Conservation (phyloP, 2,329 filamentous ascomycete genomes). For the Cercospora sp. region DNA sequence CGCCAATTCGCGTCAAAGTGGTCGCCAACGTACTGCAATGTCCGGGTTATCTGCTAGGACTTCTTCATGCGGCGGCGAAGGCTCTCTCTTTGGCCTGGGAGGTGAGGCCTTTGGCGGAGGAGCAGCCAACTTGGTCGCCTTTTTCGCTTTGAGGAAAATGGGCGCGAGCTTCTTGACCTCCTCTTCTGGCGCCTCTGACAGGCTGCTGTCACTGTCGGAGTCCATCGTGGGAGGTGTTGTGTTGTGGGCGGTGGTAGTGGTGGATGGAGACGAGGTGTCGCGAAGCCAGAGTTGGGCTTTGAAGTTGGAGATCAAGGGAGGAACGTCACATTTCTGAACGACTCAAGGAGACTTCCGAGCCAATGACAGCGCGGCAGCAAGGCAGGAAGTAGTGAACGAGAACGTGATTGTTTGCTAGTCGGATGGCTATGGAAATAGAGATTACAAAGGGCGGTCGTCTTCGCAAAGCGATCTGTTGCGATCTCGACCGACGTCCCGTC, state of each 20-base stretch:
- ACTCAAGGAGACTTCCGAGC: constrained; percentile 11
- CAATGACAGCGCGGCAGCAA: constrained; percentile 23
- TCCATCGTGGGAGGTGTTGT: constrained; percentile 43
- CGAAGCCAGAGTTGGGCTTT: constrained; percentile 15
- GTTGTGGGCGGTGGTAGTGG: constrained; percentile 33
- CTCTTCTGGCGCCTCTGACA: constrained; percentile 61
- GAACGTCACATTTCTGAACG: constrained; percentile 24
- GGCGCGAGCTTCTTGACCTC: constrained; percentile 46
- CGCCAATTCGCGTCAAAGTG: constrained; percentile 32
- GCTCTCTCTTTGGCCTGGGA: constrained; percentile 64
- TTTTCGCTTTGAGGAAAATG: constrained; percentile 43
- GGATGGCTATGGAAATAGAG: constrained; percentile 20
- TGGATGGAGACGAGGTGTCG: constrained; percentile 24
- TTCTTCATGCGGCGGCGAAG: constrained; percentile 88
- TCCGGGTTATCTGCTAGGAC: constrained; percentile 86
- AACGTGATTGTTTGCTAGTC: constrained; percentile 22
- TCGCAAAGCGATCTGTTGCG: background rate
- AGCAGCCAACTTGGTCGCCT: constrained; percentile 45
- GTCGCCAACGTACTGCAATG: constrained; percentile 72
- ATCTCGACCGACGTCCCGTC: background rate
- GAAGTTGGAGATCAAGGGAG: constrained; percentile 13
- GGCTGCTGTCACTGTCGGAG: constrained; percentile 58
- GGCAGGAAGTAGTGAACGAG: constrained; percentile 17
- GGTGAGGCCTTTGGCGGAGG: constrained; percentile 46
- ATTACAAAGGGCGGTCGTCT: background rate